These are phyloP conservation scores for Candida golubevii DNA, from an alignment of 805 yeast species.

Conservation along the genomic window DNA sequence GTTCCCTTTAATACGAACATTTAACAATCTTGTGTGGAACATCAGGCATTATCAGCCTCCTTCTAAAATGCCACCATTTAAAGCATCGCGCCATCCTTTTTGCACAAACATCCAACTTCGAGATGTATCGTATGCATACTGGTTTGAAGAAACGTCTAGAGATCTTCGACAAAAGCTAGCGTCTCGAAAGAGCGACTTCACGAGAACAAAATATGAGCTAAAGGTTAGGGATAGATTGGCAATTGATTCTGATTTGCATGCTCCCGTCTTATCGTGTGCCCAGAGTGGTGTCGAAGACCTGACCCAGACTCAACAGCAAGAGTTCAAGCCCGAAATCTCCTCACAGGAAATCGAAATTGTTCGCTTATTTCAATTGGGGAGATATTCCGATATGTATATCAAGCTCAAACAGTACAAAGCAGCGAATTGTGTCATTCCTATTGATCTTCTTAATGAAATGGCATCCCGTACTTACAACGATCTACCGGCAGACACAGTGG, in stretches of 20 bases:
- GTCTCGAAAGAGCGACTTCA: not conserved
- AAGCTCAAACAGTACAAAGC: slow-evolving; percentile 8
- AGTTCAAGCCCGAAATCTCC: not conserved
- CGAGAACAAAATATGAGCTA: not conserved
- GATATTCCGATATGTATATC: slow-evolving; percentile 10
- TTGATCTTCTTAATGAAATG: slow-evolving; percentile 12
- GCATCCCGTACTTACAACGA: slow-evolving; percentile 12
- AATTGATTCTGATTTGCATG: no score
- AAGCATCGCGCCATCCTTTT: slow-evolving; percentile 15
- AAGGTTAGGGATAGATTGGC: no score
- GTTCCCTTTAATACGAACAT: slow-evolving; percentile 13
- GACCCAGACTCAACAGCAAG: no score
- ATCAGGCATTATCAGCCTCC: slow-evolving; percentile 13
- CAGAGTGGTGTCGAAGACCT: no score
- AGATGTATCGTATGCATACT: slow-evolving; percentile 15
- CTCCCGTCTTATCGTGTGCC: no score
- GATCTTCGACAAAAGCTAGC: slow-evolving; percentile 9
- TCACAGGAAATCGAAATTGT: slow-evolving; percentile 14
- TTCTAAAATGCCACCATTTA: slow-evolving; percentile 11
- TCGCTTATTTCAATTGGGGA: slow-evolving; percentile 9
- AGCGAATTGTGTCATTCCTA: slow-evolving; percentile 5
- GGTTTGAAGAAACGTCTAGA: slow-evolving; percentile 15
- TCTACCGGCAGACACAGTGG: slow-evolving; percentile 10
- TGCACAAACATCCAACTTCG: slow-evolving; percentile 16
- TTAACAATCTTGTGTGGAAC: slow-evolving; percentile 13